Conservation (phyloP, 2,329 filamentous ascomycete species). For the Trichophaea hybrida region DNA sequence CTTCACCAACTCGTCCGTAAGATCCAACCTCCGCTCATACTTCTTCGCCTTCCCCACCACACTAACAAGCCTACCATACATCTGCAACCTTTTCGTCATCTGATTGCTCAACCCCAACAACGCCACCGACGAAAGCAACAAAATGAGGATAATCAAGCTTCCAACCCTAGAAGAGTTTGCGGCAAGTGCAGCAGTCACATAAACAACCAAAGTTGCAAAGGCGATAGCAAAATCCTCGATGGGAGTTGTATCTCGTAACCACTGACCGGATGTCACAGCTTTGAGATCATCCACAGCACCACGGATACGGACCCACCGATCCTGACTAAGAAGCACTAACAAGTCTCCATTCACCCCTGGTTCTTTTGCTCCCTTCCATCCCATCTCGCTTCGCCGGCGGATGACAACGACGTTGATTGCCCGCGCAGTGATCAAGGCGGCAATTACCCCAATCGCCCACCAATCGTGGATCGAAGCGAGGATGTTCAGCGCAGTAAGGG, state of each 20-base stretch:
- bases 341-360: conserved; percentile 35
- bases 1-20: conserved; percentile 32
- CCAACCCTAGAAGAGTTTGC: conserved; percentile 43
- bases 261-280: conserved; percentile 44
- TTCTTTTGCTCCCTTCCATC: conserved; percentile 32
- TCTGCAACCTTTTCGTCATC: conserved; percentile 35
- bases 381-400: conserved; percentile 35
- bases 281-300: conserved; percentile 44
- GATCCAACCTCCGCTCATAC: conserved; percentile 30
- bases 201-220: conserved; percentile 43
- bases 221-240: conserved; percentile 41
- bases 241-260: conserved; percentile 41
- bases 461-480: conserved; percentile 39
- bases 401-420: conserved; percentile 44
- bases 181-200: conserved; percentile 41
- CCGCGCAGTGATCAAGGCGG: conserved; percentile 41
- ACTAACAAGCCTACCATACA: conserved; percentile 38
- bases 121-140: conserved; percentile 41
- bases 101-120: conserved; percentile 43
- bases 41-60: conserved; percentile 23
- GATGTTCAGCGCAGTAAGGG: conserved; percentile 34
- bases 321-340: conserved; percentile 40
- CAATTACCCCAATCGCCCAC: conserved; percentile 38
- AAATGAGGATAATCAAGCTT: conserved; percentile 38
- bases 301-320: conserved; percentile 40